Conservation (phyloP, 2,329 filamentous ascomycete genomes). For the Colletotrichum shisoi region DNA sequence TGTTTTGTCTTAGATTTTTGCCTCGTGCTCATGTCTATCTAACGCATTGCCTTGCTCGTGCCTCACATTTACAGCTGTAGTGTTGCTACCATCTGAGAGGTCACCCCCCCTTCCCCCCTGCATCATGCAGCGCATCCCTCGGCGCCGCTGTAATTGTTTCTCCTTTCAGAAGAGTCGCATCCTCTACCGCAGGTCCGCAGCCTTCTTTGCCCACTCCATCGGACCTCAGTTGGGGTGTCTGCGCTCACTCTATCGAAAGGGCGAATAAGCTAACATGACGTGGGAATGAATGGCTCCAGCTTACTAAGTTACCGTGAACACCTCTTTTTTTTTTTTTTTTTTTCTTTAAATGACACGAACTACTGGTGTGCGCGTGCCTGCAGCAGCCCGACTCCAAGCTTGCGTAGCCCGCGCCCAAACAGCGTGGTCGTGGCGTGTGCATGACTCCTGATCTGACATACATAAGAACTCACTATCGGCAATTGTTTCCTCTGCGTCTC, state of each 20-base stretch:
- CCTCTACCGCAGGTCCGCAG: not conserved
- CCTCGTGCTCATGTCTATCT: too few relatives aligned
- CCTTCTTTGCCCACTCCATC: not conserved
- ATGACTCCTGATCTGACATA: not conserved
- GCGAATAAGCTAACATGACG: not conserved
- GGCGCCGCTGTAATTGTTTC: slow-evolving; percentile 1
- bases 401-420: slow-evolving; percentile 13
- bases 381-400: slow-evolving; percentile 27
- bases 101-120: not conserved
- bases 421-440: slow-evolving; percentile 10
- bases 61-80: not conserved
- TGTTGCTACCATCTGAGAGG: not conserved
- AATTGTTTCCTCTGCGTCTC: slow-evolving; percentile 2
- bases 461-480: slow-evolving; percentile 4
- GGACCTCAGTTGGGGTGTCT: slow-evolving; percentile 11
- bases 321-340: not conserved
- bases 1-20: too few relatives aligned
- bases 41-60: not conserved
- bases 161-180: slow-evolving; percentile 1
- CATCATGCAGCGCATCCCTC: slow-evolving; percentile 5
- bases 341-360: slow-evolving; percentile 8
- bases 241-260: not conserved
- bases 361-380: slow-evolving; percentile 24
- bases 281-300: not conserved
- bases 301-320: not conserved